Evolutionary conservation across 495 filamentous ascomycete genomes (phyloP).

Genomic region (Elaphomyces granulatus): DNA sequence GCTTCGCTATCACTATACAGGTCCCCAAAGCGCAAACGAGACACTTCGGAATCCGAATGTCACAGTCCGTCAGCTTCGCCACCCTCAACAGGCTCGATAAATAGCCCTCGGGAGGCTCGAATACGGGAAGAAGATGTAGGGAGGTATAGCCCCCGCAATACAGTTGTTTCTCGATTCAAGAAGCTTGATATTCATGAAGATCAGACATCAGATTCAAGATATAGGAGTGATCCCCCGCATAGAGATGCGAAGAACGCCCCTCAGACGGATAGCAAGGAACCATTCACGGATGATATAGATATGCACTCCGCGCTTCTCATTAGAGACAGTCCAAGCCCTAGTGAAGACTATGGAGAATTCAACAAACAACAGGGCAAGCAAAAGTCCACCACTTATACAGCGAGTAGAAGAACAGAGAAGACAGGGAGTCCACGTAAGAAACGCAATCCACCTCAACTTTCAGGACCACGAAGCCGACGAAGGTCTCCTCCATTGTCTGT

Average conservation of each 20-base stretch:
- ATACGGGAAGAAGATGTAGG: constrained; percentile 24
- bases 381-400: constrained; percentile 2
- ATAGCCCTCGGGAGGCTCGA: constrained; percentile 22
- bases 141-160: constrained; percentile 44
- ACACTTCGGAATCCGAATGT: constrained; percentile 21
- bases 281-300: background rate
- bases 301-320: background rate
- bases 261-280: background rate
- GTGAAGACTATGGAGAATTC: background rate
- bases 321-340: background rate
- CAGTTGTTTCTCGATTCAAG: constrained; percentile 49
- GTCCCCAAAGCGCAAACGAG: constrained; percentile 32
- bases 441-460: constrained; percentile 11
- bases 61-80: constrained; percentile 26
- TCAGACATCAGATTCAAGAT: background rate
- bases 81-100: constrained; percentile 20
- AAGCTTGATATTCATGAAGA: constrained; percentile 43
- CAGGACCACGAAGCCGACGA: constrained; percentile 18
- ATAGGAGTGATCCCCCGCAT: no score
- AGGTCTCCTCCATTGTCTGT: constrained; percentile 35
- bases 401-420: constrained; percentile 11
- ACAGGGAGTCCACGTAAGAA: constrained; percentile 16
- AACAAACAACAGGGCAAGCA: background rate
- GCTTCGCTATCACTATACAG: constrained; percentile 15
- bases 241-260: no score